Base-by-base conservation (phyloP, 116 monocot genomes). In the Phalaenopsis hybrid region DNA sequence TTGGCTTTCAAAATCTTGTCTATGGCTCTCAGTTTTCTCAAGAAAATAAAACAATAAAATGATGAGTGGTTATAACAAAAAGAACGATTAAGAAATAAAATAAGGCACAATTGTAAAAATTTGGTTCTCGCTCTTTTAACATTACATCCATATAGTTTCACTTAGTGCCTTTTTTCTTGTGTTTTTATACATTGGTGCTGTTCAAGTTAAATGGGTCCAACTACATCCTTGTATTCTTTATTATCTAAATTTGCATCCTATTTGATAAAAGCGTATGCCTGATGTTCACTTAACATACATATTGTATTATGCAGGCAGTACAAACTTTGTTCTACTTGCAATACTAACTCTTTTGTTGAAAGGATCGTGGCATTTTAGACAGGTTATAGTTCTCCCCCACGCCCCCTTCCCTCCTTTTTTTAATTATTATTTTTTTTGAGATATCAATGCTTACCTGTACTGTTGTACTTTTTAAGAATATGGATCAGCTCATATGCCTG, bases 301-400 rank as follows among this genome's bases (percentile, higher is more conserved):
- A 11, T 63, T 31, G 69, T 79, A 58, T 79, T 48, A 79, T 89
- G 79, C 87, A 97, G 97, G 94, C 50, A 87, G 88, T 78, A 97
- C 92, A 45, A 97, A 97, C 89, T 97, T 97, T 75, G 57, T 97
- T 43, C 84, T 97, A 79, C 86, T 94, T 83, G 91, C 85, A 33
- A 48, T 98, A 68, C 72, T 98, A 58, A 98, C 98, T 46, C 83
- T 93, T 67, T 59, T 57, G 74, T 16, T 98, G 63, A 98, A 98
- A 84, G 95, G 95, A 85, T 28, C 90, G 85, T 98, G 95, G 94
- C 86, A 98, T 91, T 90, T 94, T 81, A 88, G 94, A 88, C 98
- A 98, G 88, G 98, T 93, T 85, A 61, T 23, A 33, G 44, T 68
- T 46, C 41, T 33, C 20, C 58, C 11, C 52, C 44, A 33, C 48